Percentiles rank a stretch among this genome's conserved stretches.
Evolutionary conservation across 208 protist genomes (phyloP).

Genomic region (Leishmania aethiopica): DNA sequence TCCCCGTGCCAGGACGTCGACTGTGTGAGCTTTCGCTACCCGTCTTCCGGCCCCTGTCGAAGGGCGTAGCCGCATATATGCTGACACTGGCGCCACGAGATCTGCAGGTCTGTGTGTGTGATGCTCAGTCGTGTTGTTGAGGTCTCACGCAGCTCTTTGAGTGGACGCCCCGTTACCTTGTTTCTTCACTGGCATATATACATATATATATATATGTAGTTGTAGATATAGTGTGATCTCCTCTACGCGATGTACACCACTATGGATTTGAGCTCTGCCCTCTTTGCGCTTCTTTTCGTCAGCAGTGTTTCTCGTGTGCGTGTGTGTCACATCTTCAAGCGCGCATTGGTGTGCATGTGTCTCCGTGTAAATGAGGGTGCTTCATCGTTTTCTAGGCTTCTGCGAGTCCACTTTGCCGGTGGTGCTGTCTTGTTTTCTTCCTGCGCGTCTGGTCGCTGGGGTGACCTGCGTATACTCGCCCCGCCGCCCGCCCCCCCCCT

Average conservation of each 20-base stretch:
- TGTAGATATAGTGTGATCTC: not conserved
- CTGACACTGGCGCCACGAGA: not conserved
- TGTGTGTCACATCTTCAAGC: not conserved
- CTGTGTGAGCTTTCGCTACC: not conserved
- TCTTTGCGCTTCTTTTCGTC: not conserved
- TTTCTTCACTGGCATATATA: not conserved
- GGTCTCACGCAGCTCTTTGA: too few species aligned
- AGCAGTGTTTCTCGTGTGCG: conserved; percentile 12
- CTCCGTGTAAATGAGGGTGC: too few species aligned
- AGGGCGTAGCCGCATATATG: not conserved
- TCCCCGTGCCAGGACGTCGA: rapidly evolving
- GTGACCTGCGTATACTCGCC: not conserved
- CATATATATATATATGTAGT: too few species aligned
- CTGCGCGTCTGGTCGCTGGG: not conserved
- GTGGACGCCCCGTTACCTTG: not conserved
- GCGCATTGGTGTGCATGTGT: not conserved
- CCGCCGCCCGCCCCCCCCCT: too few species aligned
- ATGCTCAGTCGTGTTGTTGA: not conserved
- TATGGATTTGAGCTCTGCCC: not conserved
- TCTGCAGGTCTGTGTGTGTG: not conserved
- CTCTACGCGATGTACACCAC: not conserved
- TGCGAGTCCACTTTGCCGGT: not conserved
- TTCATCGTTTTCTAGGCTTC: not conserved
- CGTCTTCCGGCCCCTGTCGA: not conserved
- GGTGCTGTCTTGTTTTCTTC: not conserved